Evolutionary conservation across 2,329 filamentous ascomycete species (phyloP).

Genomic region (Furcasterigmium sp.): DNA sequence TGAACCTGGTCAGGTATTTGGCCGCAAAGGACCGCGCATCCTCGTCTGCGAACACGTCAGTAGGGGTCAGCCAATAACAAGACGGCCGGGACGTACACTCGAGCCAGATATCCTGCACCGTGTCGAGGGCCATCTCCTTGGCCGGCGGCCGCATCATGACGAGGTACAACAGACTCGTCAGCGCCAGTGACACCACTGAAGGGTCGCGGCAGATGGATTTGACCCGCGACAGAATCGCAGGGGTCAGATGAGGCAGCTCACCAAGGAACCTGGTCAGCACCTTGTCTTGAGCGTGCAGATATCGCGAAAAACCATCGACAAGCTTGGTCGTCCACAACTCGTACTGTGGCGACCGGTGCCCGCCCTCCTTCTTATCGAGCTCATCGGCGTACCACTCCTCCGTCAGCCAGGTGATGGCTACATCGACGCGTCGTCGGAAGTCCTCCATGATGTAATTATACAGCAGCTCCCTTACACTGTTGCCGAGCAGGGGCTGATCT

Average conservation of each 20-base stretch:
- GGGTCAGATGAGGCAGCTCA: slow-evolving; percentile 78
- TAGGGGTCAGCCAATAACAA: neutral
- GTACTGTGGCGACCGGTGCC: slow-evolving; percentile 59
- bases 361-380: slow-evolving; percentile 34
- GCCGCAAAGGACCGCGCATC: slow-evolving; percentile 57
- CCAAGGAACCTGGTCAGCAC: slow-evolving; percentile 85
- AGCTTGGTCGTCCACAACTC: slow-evolving; percentile 73
- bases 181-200: slow-evolving; percentile 55
- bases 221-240: slow-evolving; percentile 67
- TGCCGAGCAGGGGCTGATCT: slow-evolving; percentile 45
- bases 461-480: slow-evolving; percentile 72
- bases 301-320: slow-evolving; percentile 85
- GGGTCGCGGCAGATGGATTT: slow-evolving; percentile 62
- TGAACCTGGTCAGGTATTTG: slow-evolving; percentile 58
- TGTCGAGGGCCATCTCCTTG: slow-evolving; percentile 57
- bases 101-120: slow-evolving; percentile 61
- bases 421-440: slow-evolving; percentile 82
- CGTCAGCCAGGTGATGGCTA: slow-evolving; percentile 88
- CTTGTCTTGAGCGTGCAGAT: slow-evolving; percentile 87
- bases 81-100: slow-evolving; percentile 48
- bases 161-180: slow-evolving; percentile 61
- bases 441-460: slow-evolving; percentile 87
- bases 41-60: slow-evolving; percentile 40
- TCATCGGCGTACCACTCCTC: slow-evolving; percentile 97
- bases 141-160: slow-evolving; percentile 64